Conservation (phyloP, 192 early-diverging fungal genomes). For the Chytriomyces hyalinus region DNA sequence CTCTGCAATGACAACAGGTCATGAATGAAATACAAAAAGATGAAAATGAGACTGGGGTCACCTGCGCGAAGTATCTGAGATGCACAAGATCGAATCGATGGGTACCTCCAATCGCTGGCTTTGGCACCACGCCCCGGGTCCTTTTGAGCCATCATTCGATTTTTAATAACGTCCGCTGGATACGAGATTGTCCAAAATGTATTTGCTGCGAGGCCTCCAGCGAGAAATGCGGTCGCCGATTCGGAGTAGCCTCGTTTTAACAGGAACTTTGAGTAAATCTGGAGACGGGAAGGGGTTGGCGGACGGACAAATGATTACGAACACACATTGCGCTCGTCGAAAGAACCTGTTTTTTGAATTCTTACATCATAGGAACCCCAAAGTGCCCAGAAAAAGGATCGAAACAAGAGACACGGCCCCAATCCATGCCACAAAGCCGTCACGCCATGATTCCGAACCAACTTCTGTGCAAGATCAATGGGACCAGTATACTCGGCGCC, state of each 20-base stretch:
- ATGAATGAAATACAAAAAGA: not conserved
- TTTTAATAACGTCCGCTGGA: slow-evolving; percentile 89
- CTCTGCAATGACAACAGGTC: slow-evolving; percentile 50
- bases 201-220: slow-evolving; percentile 80
- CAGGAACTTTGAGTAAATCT: slow-evolving; percentile 64
- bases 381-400: slow-evolving; percentile 82
- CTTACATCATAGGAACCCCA: slow-evolving; percentile 72
- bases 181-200: slow-evolving; percentile 88
- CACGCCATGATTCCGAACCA: slow-evolving; percentile 77
- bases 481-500: slow-evolving; percentile 75
- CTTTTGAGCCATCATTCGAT: slow-evolving; percentile 90
- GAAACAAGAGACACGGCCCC: slow-evolving; percentile 78
- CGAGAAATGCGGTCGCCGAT: slow-evolving; percentile 49
- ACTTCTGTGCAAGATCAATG: slow-evolving; percentile 79
- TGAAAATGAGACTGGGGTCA: not conserved
- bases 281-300: not conserved
- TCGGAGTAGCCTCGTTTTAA: slow-evolving; percentile 47
- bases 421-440: slow-evolving; percentile 86
- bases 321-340: not conserved
- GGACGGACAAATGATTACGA: slow-evolving; percentile 3
- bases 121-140: slow-evolving; percentile 30
- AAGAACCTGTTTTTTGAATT: not conserved
- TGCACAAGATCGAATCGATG: slow-evolving; percentile 58
- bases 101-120: slow-evolving; percentile 51
- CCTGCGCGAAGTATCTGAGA: slow-evolving; percentile 52